Evolutionary conservation across 2,329 filamentous ascomycete species (phyloP).

Genomic region (Pyricularia pennisetigena): DNA sequence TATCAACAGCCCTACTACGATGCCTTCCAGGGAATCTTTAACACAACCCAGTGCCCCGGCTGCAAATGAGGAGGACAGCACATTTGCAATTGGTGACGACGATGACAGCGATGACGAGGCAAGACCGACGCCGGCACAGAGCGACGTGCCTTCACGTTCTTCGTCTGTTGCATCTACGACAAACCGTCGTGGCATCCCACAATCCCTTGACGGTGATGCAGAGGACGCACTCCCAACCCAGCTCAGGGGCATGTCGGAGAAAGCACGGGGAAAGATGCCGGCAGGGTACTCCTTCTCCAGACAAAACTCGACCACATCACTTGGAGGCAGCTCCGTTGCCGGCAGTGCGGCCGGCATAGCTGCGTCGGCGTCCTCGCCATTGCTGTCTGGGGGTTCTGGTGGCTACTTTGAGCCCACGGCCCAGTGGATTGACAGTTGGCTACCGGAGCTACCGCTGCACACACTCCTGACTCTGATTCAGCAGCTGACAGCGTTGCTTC

Average conservation of each 20-base stretch:
- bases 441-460: constrained; percentile 83
- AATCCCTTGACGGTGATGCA: constrained; percentile 15
- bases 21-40: constrained; percentile 45
- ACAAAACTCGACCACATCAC: constrained; percentile 80
- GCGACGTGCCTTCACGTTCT: constrained; percentile 51
- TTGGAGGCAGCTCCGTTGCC: constrained; percentile 30
- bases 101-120: constrained; percentile 41
- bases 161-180: constrained; percentile 52
- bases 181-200: neutral
- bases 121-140: constrained; percentile 48
- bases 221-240: constrained; percentile 79
- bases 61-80: constrained; percentile 68
- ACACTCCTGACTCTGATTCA: constrained; percentile 72
- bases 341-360: neutral
- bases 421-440: constrained; percentile 87
- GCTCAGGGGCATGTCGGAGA: constrained; percentile 89
- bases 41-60: constrained; percentile 45
- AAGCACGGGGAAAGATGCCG: constrained; percentile 91
- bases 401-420: constrained; percentile 64
- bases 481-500: constrained; percentile 48
- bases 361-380: neutral
- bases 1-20: constrained; percentile 52
- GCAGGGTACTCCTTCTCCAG: constrained; percentile 78
- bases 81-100: constrained; percentile 83
- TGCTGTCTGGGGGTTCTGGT: neutral